Conservation (phyloP, 2,329 filamentous ascomycete genomes). For the Aspergillus phoenicis region DNA sequence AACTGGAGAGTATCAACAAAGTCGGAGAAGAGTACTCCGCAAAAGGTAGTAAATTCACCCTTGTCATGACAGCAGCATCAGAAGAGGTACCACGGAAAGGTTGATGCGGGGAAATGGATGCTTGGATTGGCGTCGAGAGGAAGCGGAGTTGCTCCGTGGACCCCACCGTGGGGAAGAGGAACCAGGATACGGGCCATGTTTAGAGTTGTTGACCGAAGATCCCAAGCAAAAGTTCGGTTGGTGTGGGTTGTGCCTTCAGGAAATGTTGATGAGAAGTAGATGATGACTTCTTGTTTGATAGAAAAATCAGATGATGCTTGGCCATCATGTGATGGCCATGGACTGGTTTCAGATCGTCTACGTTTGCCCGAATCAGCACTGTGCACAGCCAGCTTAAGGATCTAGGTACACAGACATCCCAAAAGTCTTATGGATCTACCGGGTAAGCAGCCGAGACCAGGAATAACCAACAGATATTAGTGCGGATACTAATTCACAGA, state of each 20-base stretch:
- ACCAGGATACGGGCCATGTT: background rate
- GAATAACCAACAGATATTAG: background rate
- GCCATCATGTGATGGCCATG: constrained; percentile 1
- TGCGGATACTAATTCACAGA: background rate
- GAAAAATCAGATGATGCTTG: background rate
- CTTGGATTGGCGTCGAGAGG: background rate
- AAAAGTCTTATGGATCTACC: background rate
- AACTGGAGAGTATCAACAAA: too few relatives aligned
- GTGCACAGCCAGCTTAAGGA: background rate
- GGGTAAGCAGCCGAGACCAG: background rate
- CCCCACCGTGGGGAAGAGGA: background rate
- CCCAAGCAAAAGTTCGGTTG: background rate
- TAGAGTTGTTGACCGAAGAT: background rate
- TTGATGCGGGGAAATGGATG: constrained; percentile 9
- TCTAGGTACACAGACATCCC: background rate
- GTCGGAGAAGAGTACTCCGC: too few relatives aligned
- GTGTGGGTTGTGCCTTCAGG: background rate
- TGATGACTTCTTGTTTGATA: too few relatives aligned
- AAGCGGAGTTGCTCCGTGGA: background rate
- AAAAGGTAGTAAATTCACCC: too few relatives aligned
- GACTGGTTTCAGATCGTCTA: background rate
- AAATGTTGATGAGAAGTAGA: background rate
- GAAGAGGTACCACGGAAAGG: background rate
- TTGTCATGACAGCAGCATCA: too few relatives aligned
- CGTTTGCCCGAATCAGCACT: too few relatives aligned